A percentile compares a stretch with the other conserved stretches of the same genome.
Conservation (phyloP, 805 yeast species). For the Kuraishia floccosa region DNA sequence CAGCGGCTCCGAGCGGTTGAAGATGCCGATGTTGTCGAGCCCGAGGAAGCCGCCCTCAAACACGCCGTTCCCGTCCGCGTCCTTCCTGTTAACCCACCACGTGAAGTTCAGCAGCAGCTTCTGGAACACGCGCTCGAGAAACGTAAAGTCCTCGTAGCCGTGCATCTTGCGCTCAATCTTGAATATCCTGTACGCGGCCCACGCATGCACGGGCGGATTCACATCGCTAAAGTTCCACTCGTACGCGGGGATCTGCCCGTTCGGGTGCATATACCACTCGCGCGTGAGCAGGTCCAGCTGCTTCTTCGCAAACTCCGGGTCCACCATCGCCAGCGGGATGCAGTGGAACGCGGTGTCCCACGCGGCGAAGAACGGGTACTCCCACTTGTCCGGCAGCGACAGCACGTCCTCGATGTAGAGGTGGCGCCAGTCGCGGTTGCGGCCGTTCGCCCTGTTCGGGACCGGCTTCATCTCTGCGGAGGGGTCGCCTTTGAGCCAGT, state of each 20-base stretch:
- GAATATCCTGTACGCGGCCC: constrained; percentile 84
- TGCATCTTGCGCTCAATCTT: constrained; percentile 80
- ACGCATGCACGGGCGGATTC: constrained; percentile 96
- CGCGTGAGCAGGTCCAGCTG: constrained; percentile 79
- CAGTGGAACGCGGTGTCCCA: constrained; percentile 98
- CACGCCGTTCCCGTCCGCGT: constrained; percentile 73
- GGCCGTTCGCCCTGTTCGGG: constrained; percentile 69
- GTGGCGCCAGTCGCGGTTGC: constrained; percentile 85
- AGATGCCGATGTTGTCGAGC: constrained; percentile 83
- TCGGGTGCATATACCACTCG: constrained; percentile 97
- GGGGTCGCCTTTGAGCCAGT: constrained; percentile 86
- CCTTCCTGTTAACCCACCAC: constrained; percentile 97
- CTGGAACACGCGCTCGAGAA: constrained; percentile 88
- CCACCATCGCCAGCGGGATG: constrained; percentile 86
- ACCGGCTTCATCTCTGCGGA: constrained; percentile 66
- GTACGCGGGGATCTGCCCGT: constrained; percentile 95
- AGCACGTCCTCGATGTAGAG: constrained; percentile 79
- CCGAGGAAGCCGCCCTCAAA: constrained; percentile 95
- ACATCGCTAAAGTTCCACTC: constrained; percentile 95
- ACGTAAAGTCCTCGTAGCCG: constrained; percentile 70
- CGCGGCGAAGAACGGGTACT: constrained; percentile 91
- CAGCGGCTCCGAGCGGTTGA: constrained; percentile 84
- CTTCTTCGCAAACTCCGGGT: constrained; percentile 82
- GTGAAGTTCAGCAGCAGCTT: constrained; percentile 81
- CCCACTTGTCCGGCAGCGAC: constrained; percentile 93